A percentile compares a stretch with the other conserved stretches of the same genome.
Conservation (phyloP, 2,329 filamentous ascomycete species). For the Sporothrix euskadiensis region DNA sequence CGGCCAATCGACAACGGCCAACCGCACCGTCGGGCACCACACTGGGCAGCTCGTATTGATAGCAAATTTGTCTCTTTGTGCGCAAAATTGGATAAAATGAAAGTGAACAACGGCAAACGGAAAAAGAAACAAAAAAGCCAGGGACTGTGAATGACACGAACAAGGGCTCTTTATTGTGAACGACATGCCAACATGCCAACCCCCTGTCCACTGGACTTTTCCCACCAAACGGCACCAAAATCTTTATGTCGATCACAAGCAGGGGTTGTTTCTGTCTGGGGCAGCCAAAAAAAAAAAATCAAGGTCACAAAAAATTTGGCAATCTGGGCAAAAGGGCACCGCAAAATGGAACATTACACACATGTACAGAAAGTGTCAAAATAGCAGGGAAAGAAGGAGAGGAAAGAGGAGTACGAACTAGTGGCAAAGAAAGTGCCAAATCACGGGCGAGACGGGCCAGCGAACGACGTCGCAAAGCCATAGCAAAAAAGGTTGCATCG, state of each 20-base stretch:
- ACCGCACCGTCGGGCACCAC: neutral
- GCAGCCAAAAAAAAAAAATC: neutral
- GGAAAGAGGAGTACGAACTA: neutral
- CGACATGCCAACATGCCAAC: constrained; percentile 19
- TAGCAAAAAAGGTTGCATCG: neutral
- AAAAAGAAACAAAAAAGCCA: neutral
- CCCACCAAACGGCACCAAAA: neutral
- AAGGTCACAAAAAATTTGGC: neutral
- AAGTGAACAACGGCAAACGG: neutral
- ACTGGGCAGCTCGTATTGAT: neutral
- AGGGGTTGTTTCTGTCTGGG: neutral
- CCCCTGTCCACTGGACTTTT: neutral
- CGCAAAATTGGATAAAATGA: neutral
- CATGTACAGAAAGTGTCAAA: neutral
- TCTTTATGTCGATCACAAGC: neutral
- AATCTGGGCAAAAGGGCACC: neutral
- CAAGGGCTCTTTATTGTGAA: constrained; percentile 22
- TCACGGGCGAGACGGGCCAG: neutral
- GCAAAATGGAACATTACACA: neutral
- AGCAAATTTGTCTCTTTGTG: neutral
- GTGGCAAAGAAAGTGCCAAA: neutral
- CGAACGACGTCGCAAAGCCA: neutral
- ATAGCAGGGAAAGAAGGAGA: neutral
- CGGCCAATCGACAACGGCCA: neutral
- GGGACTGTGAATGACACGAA: neutral